Percentiles rank a stretch among this genome's conserved stretches.
Conservation (phyloP, 2,329 filamentous ascomycete genomes). For the Scleromitrula shiraiana region DNA sequence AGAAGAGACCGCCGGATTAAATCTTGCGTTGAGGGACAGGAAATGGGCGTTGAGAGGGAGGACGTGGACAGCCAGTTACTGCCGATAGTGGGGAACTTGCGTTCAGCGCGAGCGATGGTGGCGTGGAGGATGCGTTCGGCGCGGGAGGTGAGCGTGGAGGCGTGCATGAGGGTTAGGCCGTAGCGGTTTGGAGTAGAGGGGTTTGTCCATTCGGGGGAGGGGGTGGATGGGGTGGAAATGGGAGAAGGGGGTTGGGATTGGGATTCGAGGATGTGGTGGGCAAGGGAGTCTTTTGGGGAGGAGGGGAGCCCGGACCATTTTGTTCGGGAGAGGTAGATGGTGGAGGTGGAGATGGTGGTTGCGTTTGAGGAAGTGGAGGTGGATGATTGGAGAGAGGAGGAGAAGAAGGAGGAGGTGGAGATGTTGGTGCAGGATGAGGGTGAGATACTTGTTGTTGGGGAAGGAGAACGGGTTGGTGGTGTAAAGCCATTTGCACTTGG, state of each 20-base stretch:
- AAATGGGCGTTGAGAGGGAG: conserved; percentile 35
- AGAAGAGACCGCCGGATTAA: conserved; percentile 48
- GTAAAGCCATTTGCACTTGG: neutral
- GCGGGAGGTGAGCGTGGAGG: conserved; percentile 38
- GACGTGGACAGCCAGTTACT: conserved; percentile 22
- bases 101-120: conserved; percentile 45
- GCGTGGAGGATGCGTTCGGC: conserved; percentile 41
- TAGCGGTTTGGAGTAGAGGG: conserved; percentile 32
- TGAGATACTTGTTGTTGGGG: conserved; percentile 11
- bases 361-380: conserved; percentile 10
- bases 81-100: conserved; percentile 37
- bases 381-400: too few relatives aligned
- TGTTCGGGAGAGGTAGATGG: conserved; percentile 18
- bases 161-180: conserved; percentile 42
- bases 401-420: conserved; percentile 1
- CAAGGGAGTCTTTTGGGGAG: conserved; percentile 17
- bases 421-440: conserved; percentile 7
- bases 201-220: conserved; percentile 25
- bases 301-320: conserved; percentile 20
- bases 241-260: neutral
- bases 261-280: conserved; percentile 3
- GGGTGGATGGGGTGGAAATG: conserved; percentile 17
- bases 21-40: conserved; percentile 40
- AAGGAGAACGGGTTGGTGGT: conserved; percentile 10
- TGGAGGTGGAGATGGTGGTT: conserved; percentile 6